Conservation (phyloP, 345 rosid species). For the Hibiscus mutabilis region DNA sequence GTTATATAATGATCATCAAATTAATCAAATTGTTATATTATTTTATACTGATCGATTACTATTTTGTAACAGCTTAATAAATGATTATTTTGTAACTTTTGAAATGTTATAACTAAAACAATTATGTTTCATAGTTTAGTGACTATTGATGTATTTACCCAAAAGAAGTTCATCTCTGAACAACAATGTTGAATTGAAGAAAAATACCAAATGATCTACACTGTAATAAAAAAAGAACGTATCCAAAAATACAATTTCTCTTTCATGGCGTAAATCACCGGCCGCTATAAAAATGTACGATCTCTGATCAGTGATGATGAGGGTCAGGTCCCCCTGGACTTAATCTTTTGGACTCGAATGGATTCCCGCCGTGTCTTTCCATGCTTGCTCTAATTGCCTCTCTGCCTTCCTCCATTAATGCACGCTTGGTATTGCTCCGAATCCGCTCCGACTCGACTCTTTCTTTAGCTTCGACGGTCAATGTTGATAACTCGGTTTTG, state of each 20-base stretch:
- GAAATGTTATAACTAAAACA: no score
- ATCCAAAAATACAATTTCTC: not conserved
- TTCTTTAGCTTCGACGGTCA: not conserved
- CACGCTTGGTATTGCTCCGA: slow-evolving; percentile 11
- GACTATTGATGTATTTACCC: no score
- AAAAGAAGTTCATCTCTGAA: not conserved
- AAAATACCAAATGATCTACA: not conserved
- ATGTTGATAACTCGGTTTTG: not conserved
- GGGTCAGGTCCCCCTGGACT: slow-evolving; percentile 82
- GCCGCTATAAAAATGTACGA: not conserved
- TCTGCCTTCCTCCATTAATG: slow-evolving; percentile 37
- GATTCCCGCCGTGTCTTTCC: slow-evolving; percentile 29
- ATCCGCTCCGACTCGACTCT: not conserved
- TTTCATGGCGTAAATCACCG: not conserved
- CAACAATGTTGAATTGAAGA: not conserved
- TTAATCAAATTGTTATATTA: no score
- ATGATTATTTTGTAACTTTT: no score
- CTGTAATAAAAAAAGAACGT: not conserved
- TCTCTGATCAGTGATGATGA: slow-evolving; percentile 44
- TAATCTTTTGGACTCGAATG: slow-evolving; percentile 27
- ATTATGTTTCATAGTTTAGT: no score
- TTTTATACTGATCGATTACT: no score
- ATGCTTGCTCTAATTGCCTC: slow-evolving; percentile 38
- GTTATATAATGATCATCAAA: no score
- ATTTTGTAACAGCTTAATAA: no score